A percentile compares a stretch with the other conserved stretches of the same genome.
Conservation (phyloP, 129 eudicot genomes). For the Scalesia atractyloides region DNA sequence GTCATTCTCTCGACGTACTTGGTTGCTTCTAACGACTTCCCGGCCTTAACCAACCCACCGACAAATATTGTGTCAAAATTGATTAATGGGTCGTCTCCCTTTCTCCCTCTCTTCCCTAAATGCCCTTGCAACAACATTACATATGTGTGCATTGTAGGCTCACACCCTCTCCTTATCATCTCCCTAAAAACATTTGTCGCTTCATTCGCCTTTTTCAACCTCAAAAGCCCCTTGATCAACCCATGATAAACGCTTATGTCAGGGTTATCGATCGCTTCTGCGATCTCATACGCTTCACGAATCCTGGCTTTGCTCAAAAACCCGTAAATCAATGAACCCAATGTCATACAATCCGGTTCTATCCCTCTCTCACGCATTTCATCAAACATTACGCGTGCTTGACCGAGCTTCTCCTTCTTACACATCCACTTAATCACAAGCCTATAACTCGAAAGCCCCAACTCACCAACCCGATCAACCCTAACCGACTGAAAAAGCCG, state of each 20-base stretch:
- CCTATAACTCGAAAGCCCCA: conserved; percentile 62
- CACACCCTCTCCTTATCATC: conserved; percentile 89
- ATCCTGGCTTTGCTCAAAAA: conserved; percentile 58
- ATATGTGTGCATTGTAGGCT: conserved; percentile 91
- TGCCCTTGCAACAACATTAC: conserved; percentile 93
- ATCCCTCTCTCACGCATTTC: conserved; percentile 73
- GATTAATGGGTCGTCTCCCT: conserved; percentile 73
- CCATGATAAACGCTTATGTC: conserved; percentile 71
- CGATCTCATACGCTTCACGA: conserved; percentile 57
- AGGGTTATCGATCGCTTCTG: conserved; percentile 50
- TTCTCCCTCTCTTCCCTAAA: conserved; percentile 83
- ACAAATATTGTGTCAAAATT: conserved; percentile 89
- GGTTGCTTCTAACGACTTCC: conserved; percentile 73
- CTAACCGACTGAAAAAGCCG: conserved; percentile 69
- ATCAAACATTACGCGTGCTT: conserved; percentile 50
- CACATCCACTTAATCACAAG: conserved; percentile 74
- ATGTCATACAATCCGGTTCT: conserved; percentile 43
- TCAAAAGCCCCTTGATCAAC: conserved; percentile 75
- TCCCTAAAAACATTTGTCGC: conserved; percentile 88
- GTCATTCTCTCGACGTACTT: conserved; percentile 70
- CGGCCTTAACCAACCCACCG: conserved; percentile 80
- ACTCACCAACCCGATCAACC: conserved; percentile 44
- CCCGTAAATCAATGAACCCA: conserved; percentile 63
- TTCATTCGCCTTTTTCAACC: conserved; percentile 61
- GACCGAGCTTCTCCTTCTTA: conserved; percentile 63